Percentiles rank a stretch among this genome's conserved stretches.
phyloP scores from a whole-genome alignment of 2,329 filamentous ascomycete genomes.

The Sclerotinia nivalis region DNA sequence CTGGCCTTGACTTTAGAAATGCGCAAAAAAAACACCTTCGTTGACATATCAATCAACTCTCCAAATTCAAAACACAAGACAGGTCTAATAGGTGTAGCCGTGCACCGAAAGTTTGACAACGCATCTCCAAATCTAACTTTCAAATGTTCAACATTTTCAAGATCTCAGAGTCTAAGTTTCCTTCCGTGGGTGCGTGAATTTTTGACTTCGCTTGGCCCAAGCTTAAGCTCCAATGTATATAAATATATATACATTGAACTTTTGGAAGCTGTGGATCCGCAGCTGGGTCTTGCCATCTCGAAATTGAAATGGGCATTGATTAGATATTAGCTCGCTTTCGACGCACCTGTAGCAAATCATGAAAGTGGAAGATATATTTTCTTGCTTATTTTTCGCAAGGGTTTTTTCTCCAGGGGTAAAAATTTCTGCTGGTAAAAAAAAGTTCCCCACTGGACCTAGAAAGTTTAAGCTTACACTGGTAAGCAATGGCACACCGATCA shows the following conservation, averaged over 20 bases:
- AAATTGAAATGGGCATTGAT: neutral
- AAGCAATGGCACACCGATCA: conserved; percentile 11
- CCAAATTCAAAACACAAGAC: neutral
- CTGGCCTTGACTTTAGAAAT: neutral
- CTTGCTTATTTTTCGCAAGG: neutral
- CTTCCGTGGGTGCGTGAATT: neutral
- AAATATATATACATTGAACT: neutral
- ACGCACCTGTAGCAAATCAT: neutral
- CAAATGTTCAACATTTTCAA: neutral
- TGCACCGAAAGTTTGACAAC: neutral
- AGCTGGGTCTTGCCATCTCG: neutral
- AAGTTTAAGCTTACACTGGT: conserved; percentile 11
- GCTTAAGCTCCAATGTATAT: conserved; percentile 6
- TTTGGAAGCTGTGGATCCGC: neutral
- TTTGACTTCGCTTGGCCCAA: neutral
- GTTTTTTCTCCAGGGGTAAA: neutral
- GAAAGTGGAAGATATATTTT: neutral
- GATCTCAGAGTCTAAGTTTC: neutral
- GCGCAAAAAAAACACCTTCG: neutral
- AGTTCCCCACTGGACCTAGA: neutral
- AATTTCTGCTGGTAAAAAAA: conserved; percentile 4
- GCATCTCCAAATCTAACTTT: neutral
- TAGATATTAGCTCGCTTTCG: neutral
- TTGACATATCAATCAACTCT: neutral
- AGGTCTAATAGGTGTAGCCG: neutral